A percentile compares a stretch with the other conserved stretches of the same genome.
Evolutionary conservation across 2,329 filamentous ascomycete species (phyloP).

Genomic region (Aspergillus melleus): DNA sequence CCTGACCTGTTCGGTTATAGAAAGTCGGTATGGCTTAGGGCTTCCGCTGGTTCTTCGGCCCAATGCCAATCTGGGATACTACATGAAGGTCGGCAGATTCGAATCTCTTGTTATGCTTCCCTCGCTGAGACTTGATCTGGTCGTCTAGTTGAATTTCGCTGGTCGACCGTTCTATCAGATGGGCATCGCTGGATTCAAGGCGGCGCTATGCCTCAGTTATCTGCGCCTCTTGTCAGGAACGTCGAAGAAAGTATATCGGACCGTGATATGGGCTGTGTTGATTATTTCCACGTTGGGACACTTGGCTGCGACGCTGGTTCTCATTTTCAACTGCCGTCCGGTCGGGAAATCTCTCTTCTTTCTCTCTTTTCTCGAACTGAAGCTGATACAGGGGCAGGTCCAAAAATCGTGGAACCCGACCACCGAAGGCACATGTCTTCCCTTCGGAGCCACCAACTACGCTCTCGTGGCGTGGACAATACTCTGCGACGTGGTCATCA

Average conservation of each 20-base stretch:
- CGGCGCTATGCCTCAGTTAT: constrained; percentile 55
- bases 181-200: constrained; percentile 59
- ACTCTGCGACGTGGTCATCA: constrained; percentile 52
- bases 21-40: constrained; percentile 56
- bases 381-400: constrained; percentile 11
- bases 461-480: constrained; percentile 55
- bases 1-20: constrained; percentile 28
- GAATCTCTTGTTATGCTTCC: neutral
- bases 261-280: constrained; percentile 49
- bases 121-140: neutral
- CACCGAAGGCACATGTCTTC: constrained; percentile 46
- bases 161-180: constrained; percentile 57
- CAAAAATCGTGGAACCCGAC: constrained; percentile 49
- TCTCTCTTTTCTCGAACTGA: neutral
- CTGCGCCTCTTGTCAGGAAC: constrained; percentile 53
- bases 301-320: constrained; percentile 49
- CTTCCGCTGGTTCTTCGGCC: constrained; percentile 49
- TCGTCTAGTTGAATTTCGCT: constrained; percentile 50
- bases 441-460: constrained; percentile 52
- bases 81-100: constrained; percentile 37
- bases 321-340: constrained; percentile 54
- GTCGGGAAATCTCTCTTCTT: constrained; percentile 15
- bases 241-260: constrained; percentile 46
- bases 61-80: constrained; percentile 43
- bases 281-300: constrained; percentile 48